Evolutionary conservation across 208 protist species (phyloP).

Genomic region (Novymonas esmeraldas): DNA sequence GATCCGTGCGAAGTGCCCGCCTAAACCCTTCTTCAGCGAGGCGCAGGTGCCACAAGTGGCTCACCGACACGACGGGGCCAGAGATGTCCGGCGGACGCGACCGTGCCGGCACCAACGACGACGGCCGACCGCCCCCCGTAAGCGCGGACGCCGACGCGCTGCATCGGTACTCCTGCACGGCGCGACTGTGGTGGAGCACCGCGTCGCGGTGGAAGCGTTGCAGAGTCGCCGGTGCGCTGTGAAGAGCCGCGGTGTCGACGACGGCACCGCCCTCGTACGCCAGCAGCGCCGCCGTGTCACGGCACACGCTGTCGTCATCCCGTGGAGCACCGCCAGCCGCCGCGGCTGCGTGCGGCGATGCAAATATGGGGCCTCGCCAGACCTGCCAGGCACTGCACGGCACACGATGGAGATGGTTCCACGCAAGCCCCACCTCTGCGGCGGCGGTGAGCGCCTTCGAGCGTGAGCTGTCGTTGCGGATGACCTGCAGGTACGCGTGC

Average conservation of each 20-base stretch:
- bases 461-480: slow-evolving; percentile 24
- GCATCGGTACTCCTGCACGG: slow-evolving; percentile 5
- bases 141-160: not conserved
- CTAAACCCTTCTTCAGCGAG: slow-evolving; percentile 49
- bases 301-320: not conserved
- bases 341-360: too few species aligned
- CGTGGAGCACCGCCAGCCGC: not conserved
- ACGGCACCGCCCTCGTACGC: slow-evolving; percentile 7
- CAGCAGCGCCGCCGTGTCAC: slow-evolving; percentile 4
- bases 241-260: slow-evolving; percentile 20
- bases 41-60: slow-evolving; percentile 21
- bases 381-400: slow-evolving; percentile 21
- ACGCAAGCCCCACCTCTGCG: slow-evolving; percentile 30
- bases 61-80: not conserved
- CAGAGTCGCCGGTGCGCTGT: slow-evolving; percentile 9
- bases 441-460: slow-evolving; percentile 12
- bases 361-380: too few species aligned
- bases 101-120: not conserved
- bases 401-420: slow-evolving; percentile 23
- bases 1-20: slow-evolving; percentile 39
- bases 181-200: slow-evolving; percentile 15
- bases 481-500: slow-evolving; percentile 39
- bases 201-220: slow-evolving; percentile 16
- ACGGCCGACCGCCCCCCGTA: not conserved
- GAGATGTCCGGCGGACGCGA: not conserved